Percentiles rank a stretch among this genome's conserved stretches.
Conservation (phyloP, 179 eudicot species). For the Carnegiea gigantea region DNA sequence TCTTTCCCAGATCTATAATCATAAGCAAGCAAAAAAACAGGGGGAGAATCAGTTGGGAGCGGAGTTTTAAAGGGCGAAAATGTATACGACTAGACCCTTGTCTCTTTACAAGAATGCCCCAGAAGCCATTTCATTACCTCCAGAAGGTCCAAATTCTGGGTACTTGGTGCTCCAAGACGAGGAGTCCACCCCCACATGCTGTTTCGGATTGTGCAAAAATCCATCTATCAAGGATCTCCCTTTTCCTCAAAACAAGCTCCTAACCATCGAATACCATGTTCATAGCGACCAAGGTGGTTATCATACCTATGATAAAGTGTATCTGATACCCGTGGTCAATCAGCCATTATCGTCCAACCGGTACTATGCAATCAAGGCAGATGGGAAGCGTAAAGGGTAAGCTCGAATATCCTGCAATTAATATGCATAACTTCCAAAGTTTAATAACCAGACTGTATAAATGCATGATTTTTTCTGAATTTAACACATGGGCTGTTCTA, state of each 20-base stretch:
- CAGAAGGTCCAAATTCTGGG: slow-evolving; percentile 27
- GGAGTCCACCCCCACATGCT: slow-evolving; percentile 25
- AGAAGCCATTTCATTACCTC: not conserved
- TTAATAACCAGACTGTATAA: no score
- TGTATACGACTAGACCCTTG: not conserved
- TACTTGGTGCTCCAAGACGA: slow-evolving; percentile 34
- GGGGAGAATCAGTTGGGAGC: not conserved
- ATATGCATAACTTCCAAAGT: no score
- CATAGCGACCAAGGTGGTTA: not conserved
- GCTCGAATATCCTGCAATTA: not conserved
- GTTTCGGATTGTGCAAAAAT: slow-evolving; percentile 29
- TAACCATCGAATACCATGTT: slow-evolving; percentile 18
- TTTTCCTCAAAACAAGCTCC: slow-evolving; percentile 39
- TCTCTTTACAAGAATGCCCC: not conserved
- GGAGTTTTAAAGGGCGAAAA: not conserved
- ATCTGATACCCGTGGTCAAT: slow-evolving; percentile 54
- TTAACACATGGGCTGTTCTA: no score
- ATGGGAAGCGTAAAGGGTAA: slow-evolving; percentile 62
- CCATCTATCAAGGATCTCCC: slow-evolving; percentile 26
- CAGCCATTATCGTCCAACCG: slow-evolving; percentile 52
- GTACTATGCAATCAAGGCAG: slow-evolving; percentile 57
- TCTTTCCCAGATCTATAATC: not conserved
- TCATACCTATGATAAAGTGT: slow-evolving; percentile 27
- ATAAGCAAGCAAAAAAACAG: not conserved
- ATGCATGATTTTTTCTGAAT: no score